Conservation (phyloP, 768 basidiomycete genomes). For the Leccinum subgranulosum region DNA sequence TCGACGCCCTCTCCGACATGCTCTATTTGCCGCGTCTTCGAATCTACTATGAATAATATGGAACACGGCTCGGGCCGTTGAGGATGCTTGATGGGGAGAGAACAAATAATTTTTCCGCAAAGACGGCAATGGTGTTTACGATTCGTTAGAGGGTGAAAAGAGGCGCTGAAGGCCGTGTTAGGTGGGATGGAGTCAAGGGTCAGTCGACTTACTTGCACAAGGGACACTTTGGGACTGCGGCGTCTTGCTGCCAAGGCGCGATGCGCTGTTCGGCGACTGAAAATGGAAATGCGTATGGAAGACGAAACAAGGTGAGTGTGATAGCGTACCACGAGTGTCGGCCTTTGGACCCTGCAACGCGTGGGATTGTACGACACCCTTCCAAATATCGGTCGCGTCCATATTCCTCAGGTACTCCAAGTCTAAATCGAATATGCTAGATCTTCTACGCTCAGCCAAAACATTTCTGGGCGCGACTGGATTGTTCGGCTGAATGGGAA, state of each 20-base stretch:
- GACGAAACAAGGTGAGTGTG: not conserved
- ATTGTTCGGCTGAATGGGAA: conserved; percentile 36
- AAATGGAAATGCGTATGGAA: not conserved
- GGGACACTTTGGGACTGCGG: conserved; percentile 72
- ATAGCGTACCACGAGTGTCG: conserved; percentile 62
- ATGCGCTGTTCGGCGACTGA: conserved; percentile 84
- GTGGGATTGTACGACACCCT: conserved; percentile 50
- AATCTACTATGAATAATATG: conserved; percentile 81
- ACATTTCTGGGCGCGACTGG: conserved; percentile 6
- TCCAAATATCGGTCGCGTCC: conserved; percentile 69
- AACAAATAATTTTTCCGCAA: conserved; percentile 90
- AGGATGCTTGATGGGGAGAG: conserved; percentile 73
- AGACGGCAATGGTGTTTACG: conserved; percentile 96
- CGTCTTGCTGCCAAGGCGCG: conserved; percentile 93
- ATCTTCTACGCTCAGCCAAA: conserved; percentile 39
- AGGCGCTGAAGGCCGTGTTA: conserved; percentile 39
- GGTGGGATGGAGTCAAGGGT: not conserved
- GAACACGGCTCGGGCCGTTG: conserved; percentile 71
- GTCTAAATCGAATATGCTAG: conserved; percentile 75
- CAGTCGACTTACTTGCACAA: conserved; percentile 65
- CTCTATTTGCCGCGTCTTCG: conserved; percentile 71
- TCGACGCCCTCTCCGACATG: conserved; percentile 82
- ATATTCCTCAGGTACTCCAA: conserved; percentile 53
- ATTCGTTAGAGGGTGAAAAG: conserved; percentile 87
- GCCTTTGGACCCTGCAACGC: conserved; percentile 46